Percentiles rank a stretch among this genome's conserved stretches.
Evolutionary conservation across 306 rosid genomes (phyloP).

Genomic region (Ormosia emarginata): DNA sequence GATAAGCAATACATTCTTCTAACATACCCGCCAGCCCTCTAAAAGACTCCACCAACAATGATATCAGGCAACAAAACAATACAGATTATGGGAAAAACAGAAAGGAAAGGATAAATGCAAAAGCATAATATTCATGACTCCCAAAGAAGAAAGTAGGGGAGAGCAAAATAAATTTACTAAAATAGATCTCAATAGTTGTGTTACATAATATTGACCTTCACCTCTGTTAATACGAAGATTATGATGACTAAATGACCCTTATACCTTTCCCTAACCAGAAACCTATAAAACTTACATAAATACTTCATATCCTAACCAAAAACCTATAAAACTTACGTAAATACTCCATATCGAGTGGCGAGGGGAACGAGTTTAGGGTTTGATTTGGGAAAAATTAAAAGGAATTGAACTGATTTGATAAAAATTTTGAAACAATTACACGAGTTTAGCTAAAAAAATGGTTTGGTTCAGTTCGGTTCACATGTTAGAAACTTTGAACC

Average conservation of each 20-base stretch:
- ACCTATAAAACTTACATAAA: too few species aligned
- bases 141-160: too few species aligned
- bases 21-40: not conserved
- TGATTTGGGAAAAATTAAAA: too few species aligned
- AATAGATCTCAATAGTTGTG: not conserved
- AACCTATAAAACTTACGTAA: too few species aligned
- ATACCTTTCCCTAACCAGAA: not conserved
- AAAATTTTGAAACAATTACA: too few species aligned
- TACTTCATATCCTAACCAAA: too few species aligned
- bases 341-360: too few species aligned
- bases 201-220: not conserved
- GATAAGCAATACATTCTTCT: not conserved
- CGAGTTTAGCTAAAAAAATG: too few species aligned
- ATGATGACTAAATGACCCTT: constrained; percentile 2
- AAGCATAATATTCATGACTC: not conserved
- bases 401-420: too few species aligned
- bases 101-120: not conserved
- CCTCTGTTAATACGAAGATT: not conserved
- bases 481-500: too few species aligned
- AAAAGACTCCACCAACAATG: not conserved
- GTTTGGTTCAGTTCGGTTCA: too few species aligned
- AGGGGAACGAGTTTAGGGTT: too few species aligned
- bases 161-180: not conserved
- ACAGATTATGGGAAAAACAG: not conserved
- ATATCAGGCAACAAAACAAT: not conserved